A percentile compares a stretch with the other conserved stretches of the same genome.
Evolutionary conservation across 257 asterid genomes (phyloP).

Genomic region (Anisodus acutangulus): DNA sequence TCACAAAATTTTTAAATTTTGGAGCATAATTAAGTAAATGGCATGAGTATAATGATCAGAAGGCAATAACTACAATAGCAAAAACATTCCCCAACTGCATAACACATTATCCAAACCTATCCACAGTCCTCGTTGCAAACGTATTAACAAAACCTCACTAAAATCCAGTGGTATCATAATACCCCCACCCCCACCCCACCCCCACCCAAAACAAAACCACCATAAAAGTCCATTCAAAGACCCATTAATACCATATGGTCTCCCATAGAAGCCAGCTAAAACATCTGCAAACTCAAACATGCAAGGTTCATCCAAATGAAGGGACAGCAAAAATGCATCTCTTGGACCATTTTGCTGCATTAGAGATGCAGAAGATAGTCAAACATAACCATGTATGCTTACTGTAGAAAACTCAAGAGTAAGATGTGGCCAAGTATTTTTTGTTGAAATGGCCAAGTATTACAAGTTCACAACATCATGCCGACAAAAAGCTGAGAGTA

Average conservation of each 20-base stretch:
- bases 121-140: neutral
- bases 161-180: neutral
- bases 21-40: neutral
- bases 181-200: too few relatives aligned
- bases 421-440: neutral
- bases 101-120: neutral
- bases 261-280: neutral
- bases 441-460: neutral
- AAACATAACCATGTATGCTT: neutral
- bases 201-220: too few relatives aligned
- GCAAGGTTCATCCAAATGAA: neutral
- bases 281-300: neutral
- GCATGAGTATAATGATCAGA: neutral
- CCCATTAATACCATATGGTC: neutral
- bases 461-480: neutral
- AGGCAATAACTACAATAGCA: neutral
- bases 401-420: neutral
- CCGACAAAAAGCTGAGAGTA: neutral
- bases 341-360: neutral
- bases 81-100: neutral
- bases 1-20: neutral
- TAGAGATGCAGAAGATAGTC: neutral
- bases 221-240: neutral
- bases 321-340: neutral
- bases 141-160: neutral